Evolutionary conservation across 768 basidiomycete species (phyloP).

Genomic region (Boletus fagicola): DNA sequence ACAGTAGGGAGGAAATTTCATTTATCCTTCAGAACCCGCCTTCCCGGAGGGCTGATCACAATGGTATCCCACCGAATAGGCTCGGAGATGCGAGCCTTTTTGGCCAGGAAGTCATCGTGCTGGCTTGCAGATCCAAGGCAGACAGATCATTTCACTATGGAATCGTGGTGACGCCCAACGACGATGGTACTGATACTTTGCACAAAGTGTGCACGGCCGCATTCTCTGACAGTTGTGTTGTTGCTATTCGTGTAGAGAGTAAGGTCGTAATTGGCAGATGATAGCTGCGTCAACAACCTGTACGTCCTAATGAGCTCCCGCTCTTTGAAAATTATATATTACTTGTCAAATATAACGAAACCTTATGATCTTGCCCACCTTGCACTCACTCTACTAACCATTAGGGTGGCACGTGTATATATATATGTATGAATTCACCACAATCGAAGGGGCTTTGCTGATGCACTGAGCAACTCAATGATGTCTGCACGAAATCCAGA

Average conservation of each 20-base stretch:
- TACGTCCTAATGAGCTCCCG: background rate
- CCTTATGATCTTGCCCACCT: background rate
- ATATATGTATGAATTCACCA: too few species aligned
- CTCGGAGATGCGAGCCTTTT: conserved; percentile 10
- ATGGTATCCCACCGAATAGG: conserved; percentile 1
- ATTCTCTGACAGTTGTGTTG: conserved; percentile 4
- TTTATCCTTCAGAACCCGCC: background rate
- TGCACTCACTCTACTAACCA: too few species aligned
- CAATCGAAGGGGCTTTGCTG: background rate
- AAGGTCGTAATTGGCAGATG: conserved; percentile 6
- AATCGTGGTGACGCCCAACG: conserved; percentile 4
- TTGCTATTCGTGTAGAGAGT: background rate
- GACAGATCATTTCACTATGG: conserved; percentile 9
- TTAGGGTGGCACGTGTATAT: too few species aligned
- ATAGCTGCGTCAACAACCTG: background rate
- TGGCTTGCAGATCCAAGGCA: conserved; percentile 12
- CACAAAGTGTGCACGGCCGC: conserved; percentile 12
- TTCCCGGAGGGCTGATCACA: background rate
- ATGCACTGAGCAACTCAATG: background rate
- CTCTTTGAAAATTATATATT: background rate
- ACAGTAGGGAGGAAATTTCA: background rate
- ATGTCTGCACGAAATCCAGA: background rate
- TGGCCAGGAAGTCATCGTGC: background rate
- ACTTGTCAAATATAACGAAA: background rate
- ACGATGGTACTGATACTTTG: background rate